Evolutionary conservation across 306 rosid species (phyloP), one percentile per base, ranked within the genome.

Genomic region (Begonia fuchsioides): DNA sequence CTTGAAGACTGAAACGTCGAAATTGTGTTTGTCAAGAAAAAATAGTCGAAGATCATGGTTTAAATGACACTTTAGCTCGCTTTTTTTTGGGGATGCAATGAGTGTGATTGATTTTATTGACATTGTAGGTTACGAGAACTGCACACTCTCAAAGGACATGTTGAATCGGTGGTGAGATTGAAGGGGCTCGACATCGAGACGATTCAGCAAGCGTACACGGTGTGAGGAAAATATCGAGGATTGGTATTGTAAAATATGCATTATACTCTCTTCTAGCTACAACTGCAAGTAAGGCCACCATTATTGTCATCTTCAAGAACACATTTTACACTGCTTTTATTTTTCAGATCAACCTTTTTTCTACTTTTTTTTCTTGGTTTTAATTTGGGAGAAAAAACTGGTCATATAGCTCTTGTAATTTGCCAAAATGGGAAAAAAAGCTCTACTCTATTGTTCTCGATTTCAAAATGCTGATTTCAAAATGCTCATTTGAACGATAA

Each of bases 121-220:
- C 3, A 41, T 9, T 68, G 69, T 79, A 84, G 95, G 74, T 67
- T 90, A 75, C 75, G 95, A 69, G 97, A 90, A 55, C 86, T 84
- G 14, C 76, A 71, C 57, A 90, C 97, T 46, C 84, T 90, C 39
- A 90, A 90, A 54, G 97, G 97, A 35, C 97, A 90, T 15, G 97
- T 90, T 32, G 97, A 90, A 69, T 84, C 95, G 15, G 97, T 90
- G 53, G 97, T 90, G 93, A 81, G 95, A 63, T 72, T 79, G 81
- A 90, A 84, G 81, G 93, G 93, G 12, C 93, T 90, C 0, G 97
- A 90, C 69, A 84, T 90, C 12, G 95, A 84, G 70, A 90, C 97
- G 40, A 90, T 90, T 67, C 97, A 90, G 76, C 97, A 90, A 79
- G 76, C 97, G 12, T 90, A 90, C 70, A 90, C 97, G 7, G 95